These are phyloP conservation scores for Fusarium sp. DNA, from an alignment of 2,329 filamentous ascomycete species.

Conservation along the genomic window DNA sequence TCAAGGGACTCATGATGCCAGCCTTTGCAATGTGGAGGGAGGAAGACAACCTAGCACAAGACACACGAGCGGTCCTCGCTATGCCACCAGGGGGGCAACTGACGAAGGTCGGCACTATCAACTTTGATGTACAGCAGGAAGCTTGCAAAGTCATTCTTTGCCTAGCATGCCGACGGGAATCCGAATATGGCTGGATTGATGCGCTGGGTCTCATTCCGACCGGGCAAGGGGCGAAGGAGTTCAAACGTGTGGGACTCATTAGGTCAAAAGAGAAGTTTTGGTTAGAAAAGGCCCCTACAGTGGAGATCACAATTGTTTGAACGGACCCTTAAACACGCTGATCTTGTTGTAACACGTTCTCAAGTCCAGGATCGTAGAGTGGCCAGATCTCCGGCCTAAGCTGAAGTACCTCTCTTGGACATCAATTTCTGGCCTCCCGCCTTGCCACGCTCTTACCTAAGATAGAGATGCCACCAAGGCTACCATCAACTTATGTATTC, in stretches of 20 bases:
- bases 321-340: too few species aligned
- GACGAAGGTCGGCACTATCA: background rate
- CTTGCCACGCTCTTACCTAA: too few species aligned
- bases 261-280: conserved; percentile 2
- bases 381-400: too few species aligned
- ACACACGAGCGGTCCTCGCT: background rate
- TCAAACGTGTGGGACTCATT: conserved; percentile 3
- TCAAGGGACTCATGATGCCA: background rate
- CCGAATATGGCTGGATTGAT: conserved; percentile 1
- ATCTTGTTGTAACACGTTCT: too few species aligned
- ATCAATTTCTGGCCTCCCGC: too few species aligned
- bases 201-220: background rate
- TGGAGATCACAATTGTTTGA: background rate
- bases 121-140: background rate
- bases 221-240: background rate
- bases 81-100: background rate
- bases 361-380: too few species aligned
- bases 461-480: too few species aligned
- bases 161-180: background rate
- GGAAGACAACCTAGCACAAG: background rate
- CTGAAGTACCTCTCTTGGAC: too few species aligned
- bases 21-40: background rate
- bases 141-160: conserved; percentile 3
- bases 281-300: background rate
- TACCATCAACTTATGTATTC: too few species aligned